These are phyloP conservation scores for Zasmidium cellare DNA, from an alignment of 2,329 filamentous ascomycete genomes.

Conservation along the genomic window DNA sequence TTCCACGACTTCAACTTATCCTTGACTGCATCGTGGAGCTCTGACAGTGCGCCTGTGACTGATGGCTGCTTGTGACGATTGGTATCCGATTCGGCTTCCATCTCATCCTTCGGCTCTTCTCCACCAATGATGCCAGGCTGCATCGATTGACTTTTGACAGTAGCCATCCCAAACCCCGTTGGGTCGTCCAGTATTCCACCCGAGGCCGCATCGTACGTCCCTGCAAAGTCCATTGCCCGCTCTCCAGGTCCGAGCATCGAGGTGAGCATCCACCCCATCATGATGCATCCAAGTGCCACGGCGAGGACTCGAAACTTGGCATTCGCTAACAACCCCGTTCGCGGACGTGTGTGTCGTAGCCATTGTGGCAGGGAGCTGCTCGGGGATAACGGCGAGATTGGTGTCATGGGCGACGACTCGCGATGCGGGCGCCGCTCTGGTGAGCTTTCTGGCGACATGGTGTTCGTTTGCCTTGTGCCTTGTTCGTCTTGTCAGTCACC, in stretches of 20 bases:
- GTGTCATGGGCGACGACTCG: constrained; percentile 26
- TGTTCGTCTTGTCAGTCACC: neutral
- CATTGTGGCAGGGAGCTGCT: constrained; percentile 30
- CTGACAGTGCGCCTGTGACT: constrained; percentile 34
- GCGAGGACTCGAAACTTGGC: constrained; percentile 26
- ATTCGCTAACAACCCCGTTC: constrained; percentile 17
- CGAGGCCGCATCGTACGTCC: constrained; percentile 19
- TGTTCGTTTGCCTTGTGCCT: neutral
- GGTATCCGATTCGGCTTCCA: constrained; percentile 4
- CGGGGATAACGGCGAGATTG: constrained; percentile 26
- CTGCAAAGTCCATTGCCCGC: constrained; percentile 6
- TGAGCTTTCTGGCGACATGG: constrained; percentile 26
- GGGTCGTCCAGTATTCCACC: constrained; percentile 27
- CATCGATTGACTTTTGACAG: neutral
- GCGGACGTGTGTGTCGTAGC: constrained; percentile 23
- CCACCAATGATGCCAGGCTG: constrained; percentile 22
- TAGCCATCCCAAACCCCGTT: constrained; percentile 19
- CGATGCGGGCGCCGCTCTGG: constrained; percentile 22
- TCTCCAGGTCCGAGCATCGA: constrained; percentile 24
- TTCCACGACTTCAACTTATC: constrained; percentile 35
- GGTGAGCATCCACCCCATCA: constrained; percentile 34
- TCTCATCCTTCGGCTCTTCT: constrained; percentile 16
- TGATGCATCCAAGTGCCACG: constrained; percentile 27
- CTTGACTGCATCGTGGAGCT: constrained; percentile 34
- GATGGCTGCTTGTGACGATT: constrained; percentile 22